Conservation (phyloP, 164 flowering plant species). For the Litsea cubeba region DNA sequence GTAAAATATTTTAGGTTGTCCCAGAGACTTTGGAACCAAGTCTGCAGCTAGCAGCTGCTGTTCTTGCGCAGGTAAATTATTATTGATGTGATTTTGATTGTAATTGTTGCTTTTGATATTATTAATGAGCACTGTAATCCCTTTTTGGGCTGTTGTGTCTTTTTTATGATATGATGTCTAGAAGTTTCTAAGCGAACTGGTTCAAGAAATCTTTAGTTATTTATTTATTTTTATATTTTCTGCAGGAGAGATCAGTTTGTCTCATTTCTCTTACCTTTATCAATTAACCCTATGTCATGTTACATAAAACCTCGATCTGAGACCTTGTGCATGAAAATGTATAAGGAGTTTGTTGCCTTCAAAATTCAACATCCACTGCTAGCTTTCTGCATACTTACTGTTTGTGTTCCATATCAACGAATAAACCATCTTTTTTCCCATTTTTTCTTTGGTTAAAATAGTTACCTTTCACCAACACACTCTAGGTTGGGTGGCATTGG, state of each 20-base stretch:
- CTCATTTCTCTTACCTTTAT: neutral
- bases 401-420: neutral
- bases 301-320: neutral
- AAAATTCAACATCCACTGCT: neutral
- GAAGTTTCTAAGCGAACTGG: neutral
- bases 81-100: slow-evolving; percentile 4
- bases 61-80: slow-evolving; percentile 85
- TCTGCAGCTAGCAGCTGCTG: slow-evolving; percentile 98
- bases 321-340: neutral
- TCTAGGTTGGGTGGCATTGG: too few relatives aligned
- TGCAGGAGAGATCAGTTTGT: too few relatives aligned
- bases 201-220: neutral
- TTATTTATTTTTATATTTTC: too few relatives aligned
- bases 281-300: neutral
- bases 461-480: too few relatives aligned
- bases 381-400: neutral
- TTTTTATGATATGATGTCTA: too few relatives aligned
- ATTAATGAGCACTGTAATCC: neutral
- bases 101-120: neutral
- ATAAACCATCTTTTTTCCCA: neutral
- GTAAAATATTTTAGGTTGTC: slow-evolving; percentile 62
- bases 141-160: neutral
- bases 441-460: too few relatives aligned
- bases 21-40: slow-evolving; percentile 99
- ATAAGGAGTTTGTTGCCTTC: neutral